A percentile compares a stretch with the other conserved stretches of the same genome.
phyloP scores from a whole-genome alignment of 1,139 yeast genomes.

The Suhomyces coccinellae region DNA sequence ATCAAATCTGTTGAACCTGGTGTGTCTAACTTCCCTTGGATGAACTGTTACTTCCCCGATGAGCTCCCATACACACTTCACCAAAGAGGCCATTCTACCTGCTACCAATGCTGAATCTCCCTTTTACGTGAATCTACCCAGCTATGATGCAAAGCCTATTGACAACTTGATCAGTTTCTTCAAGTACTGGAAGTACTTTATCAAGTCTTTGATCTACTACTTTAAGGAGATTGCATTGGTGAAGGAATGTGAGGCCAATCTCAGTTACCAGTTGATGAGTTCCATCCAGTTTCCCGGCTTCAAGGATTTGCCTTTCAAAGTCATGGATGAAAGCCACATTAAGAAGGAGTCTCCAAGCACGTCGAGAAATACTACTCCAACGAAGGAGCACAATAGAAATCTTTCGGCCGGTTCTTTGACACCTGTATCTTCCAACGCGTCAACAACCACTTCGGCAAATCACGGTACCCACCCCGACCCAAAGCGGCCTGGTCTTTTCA shows the following conservation, averaged over 20 bases:
- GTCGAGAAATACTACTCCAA: slow-evolving; percentile 13
- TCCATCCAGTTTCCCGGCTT: slow-evolving; percentile 59
- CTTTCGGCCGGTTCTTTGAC: slow-evolving; percentile 6
- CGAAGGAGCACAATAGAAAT: slow-evolving; percentile 13
- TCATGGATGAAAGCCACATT: slow-evolving; percentile 12
- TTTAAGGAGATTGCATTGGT: slow-evolving; percentile 63
- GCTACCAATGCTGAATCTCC: slow-evolving; percentile 40
- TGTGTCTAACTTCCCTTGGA: not conserved
- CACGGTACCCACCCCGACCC: slow-evolving; percentile 6
- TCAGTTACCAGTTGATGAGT: slow-evolving; percentile 61
- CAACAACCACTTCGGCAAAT: not conserved
- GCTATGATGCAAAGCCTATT: slow-evolving; percentile 45
- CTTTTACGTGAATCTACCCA: slow-evolving; percentile 41
- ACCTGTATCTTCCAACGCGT: slow-evolving; percentile 2
- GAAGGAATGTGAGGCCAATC: slow-evolving; percentile 67
- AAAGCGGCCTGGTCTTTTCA: slow-evolving; percentile 34
- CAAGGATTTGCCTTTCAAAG: slow-evolving; percentile 34
- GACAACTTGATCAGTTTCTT: slow-evolving; percentile 57
- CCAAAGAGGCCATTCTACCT: slow-evolving; percentile 38
- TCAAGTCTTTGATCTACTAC: slow-evolving; percentile 61
- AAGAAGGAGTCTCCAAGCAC: slow-evolving; percentile 7
- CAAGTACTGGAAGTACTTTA: slow-evolving; percentile 68
- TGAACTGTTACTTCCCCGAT: slow-evolving; percentile 2
- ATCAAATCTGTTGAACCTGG: not conserved
- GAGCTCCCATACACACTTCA: slow-evolving; percentile 17